A percentile compares a stretch with the other conserved stretches of the same genome.
Evolutionary conservation across 2,329 filamentous ascomycete genomes (phyloP).

Genomic region (Penicillium concentricum): DNA sequence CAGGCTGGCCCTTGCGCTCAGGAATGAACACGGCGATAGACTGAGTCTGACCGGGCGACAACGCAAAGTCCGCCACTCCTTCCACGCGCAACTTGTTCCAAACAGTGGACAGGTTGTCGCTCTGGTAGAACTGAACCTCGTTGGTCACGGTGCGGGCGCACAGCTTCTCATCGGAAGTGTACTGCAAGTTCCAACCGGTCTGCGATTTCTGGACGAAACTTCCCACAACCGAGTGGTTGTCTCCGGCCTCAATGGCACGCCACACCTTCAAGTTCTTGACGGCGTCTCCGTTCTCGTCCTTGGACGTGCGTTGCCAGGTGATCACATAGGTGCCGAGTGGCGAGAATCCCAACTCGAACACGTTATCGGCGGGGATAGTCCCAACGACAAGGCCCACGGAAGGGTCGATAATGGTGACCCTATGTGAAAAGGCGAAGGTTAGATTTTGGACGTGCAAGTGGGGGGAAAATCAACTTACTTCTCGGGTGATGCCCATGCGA

Average conservation of each 20-base stretch:
- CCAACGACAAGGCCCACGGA: constrained; percentile 72
- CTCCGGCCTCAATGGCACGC: constrained; percentile 69
- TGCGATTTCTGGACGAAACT: constrained; percentile 94
- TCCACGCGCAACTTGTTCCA: constrained; percentile 96
- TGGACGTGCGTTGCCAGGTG: constrained; percentile 90
- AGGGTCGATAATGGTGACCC: constrained; percentile 81
- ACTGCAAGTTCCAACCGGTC: constrained; percentile 96
- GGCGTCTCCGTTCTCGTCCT: constrained; percentile 91
- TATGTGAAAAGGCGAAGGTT: constrained; percentile 27
- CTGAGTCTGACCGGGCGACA: constrained; percentile 86
- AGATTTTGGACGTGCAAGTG: neutral
- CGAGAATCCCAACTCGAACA: constrained; percentile 94
- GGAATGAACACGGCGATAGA: constrained; percentile 93
- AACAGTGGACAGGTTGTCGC: constrained; percentile 76
- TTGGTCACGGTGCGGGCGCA: constrained; percentile 94
- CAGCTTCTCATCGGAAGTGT: constrained; percentile 88
- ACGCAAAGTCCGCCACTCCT: constrained; percentile 82
- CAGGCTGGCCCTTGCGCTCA: constrained; percentile 94
- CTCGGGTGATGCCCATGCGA: constrained; percentile 89
- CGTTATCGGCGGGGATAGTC: constrained; percentile 73
- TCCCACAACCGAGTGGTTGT: constrained; percentile 72
- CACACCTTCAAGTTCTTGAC: constrained; percentile 97
- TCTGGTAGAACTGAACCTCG: constrained; percentile 96
- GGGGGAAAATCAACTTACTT: constrained; percentile 45
- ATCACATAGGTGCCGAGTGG: constrained; percentile 89